These are phyloP conservation scores for Neolentinus lepideus DNA, from an alignment of 1,284 basidiomycete species.

Conservation along the genomic window DNA sequence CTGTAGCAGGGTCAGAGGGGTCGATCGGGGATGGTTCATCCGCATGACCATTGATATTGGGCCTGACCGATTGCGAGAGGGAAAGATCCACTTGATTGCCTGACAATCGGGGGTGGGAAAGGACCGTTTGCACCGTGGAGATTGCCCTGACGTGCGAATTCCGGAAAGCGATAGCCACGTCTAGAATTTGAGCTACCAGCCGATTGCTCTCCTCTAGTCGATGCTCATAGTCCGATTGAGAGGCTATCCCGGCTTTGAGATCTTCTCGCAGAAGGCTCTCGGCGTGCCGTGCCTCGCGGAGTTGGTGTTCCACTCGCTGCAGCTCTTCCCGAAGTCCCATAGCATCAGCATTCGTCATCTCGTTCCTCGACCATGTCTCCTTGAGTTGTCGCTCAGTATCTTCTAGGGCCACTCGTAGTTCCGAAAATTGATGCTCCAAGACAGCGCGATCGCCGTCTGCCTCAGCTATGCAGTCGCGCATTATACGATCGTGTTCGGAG, in stretches of 20 bases:
- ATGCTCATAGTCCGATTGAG: conserved; percentile 61
- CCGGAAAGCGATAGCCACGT: conserved; percentile 68
- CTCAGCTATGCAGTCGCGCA: conserved; percentile 85
- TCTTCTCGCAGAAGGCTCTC: conserved; percentile 62
- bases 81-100: conserved; percentile 10
- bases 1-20: conserved; percentile 59
- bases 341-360: conserved; percentile 57
- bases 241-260: conserved; percentile 48
- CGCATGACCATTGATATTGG: conserved; percentile 30
- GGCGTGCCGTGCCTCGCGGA: conserved; percentile 52
- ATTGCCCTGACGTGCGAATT: conserved; percentile 66
- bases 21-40: conserved; percentile 70
- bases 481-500: conserved; percentile 74
- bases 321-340: conserved; percentile 64
- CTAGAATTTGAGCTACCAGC: conserved; percentile 65
- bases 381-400: conserved; percentile 52
- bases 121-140: conserved; percentile 51
- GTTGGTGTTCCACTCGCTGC: conserved; percentile 60
- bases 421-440: conserved; percentile 79
- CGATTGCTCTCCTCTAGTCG: conserved; percentile 51
- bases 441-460: conserved; percentile 89
- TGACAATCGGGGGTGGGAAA: conserved; percentile 38
- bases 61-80: conserved; percentile 19
- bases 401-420: conserved; percentile 60
- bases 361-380: conserved; percentile 48